A percentile compares a stretch with the other conserved stretches of the same genome.
These are phyloP conservation scores for Blastocystis sp. DNA, from an alignment of 352 stramenopile species.

Conservation along the genomic window DNA sequence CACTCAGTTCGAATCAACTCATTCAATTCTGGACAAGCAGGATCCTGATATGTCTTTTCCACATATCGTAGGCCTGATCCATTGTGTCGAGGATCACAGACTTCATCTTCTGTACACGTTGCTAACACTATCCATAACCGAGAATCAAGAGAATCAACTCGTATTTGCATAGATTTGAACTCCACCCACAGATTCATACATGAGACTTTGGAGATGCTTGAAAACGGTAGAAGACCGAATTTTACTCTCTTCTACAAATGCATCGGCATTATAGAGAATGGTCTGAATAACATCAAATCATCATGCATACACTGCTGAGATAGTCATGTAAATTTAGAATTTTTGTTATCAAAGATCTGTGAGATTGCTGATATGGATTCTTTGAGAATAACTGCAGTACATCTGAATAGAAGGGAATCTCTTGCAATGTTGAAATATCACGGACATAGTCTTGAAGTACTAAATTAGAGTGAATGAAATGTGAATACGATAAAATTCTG, in stretches of 20 bases:
- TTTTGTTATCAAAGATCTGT: too few relatives aligned
- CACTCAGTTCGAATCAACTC: neutral
- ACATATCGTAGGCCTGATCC: neutral
- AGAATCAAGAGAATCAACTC: neutral
- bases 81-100: constrained; percentile 11
- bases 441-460: too few relatives aligned
- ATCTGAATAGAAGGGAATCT: too few relatives aligned
- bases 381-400: too few relatives aligned
- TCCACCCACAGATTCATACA: neutral
- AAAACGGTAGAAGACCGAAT: neutral
- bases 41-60: neutral
- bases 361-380: too few relatives aligned
- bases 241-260: neutral
- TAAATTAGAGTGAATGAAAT: too few relatives aligned
- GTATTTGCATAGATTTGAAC: neutral
- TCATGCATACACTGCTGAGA: too few relatives aligned
- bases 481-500: too few relatives aligned
- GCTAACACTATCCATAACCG: neutral
- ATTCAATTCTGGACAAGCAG: neutral
- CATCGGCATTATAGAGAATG: neutral
- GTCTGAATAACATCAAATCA: neutral
- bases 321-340: too few relatives aligned
- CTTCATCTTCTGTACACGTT: neutral
- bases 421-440: too few relatives aligned
- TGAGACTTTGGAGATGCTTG: neutral